These are phyloP conservation scores for Penicillium sp. DNA, from an alignment of 2,329 filamentous ascomycete species.

Conservation along the genomic window DNA sequence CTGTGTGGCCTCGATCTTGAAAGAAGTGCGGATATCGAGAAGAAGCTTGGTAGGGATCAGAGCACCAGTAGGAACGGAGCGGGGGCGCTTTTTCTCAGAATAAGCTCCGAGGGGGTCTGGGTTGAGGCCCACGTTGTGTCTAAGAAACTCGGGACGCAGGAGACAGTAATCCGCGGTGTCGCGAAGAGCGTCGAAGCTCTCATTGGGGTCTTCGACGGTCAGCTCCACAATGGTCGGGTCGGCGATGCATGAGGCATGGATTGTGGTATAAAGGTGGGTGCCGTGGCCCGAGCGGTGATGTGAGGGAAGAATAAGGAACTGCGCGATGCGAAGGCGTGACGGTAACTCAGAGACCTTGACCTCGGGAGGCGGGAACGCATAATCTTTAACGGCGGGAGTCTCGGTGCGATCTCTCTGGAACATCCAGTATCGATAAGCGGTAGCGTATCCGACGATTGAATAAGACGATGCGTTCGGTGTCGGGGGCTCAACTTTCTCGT, in stretches of 20 bases:
- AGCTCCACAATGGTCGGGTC: conserved; percentile 70
- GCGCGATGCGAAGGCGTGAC: conserved; percentile 78
- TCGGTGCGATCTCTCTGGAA: conserved; percentile 38
- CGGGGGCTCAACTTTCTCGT: conserved; percentile 51
- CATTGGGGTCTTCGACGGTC: conserved; percentile 87
- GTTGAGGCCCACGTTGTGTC: conserved; percentile 47
- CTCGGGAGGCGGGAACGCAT: conserved; percentile 40
- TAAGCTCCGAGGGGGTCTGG: conserved; percentile 36
- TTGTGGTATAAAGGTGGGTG: conserved; percentile 70
- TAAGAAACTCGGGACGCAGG: conserved; percentile 49
- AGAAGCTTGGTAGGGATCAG: conserved; percentile 51
- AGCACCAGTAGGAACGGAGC: conserved; percentile 47
- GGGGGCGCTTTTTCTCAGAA: conserved; percentile 35
- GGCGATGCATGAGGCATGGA: conserved; percentile 65
- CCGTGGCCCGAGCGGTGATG: conserved; percentile 80
- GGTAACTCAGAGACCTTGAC: conserved; percentile 58
- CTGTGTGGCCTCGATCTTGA: conserved; percentile 58
- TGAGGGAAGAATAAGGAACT: conserved; percentile 85
- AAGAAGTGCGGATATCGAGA: conserved; percentile 46
- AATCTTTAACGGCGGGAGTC: conserved; percentile 42
- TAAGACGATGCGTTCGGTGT: conserved; percentile 57
- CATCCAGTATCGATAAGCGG: conserved; percentile 79
- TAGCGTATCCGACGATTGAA: conserved; percentile 80
- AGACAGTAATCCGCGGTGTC: conserved; percentile 57
- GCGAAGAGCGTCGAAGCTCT: conserved; percentile 60